Evolutionary conservation across 1,284 basidiomycete genomes (phyloP).

Genomic region (Papiliotrema terrestris): DNA sequence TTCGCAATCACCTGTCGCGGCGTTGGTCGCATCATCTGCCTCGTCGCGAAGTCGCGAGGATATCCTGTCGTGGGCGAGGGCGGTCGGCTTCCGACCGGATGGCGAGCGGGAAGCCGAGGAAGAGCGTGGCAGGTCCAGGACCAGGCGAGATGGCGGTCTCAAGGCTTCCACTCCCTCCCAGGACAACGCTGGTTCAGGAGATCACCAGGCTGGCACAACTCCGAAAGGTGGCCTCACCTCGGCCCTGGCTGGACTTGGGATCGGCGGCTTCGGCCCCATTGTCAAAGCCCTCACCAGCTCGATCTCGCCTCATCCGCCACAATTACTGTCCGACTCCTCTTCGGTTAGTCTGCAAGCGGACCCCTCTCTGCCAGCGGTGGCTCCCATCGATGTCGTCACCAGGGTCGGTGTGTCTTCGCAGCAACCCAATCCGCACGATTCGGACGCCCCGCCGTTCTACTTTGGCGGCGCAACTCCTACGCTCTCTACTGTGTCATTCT

Average conservation of each 20-base stretch:
- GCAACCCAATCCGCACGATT: background rate
- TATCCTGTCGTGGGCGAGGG: constrained; percentile 44
- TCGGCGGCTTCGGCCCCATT: constrained; percentile 28
- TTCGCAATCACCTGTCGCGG: constrained; percentile 28
- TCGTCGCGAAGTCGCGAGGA: constrained; percentile 44
- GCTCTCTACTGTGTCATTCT: constrained; percentile 41
- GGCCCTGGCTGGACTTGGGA: constrained; percentile 19
- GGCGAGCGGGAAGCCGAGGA: constrained; percentile 5
- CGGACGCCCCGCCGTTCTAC: constrained; percentile 7
- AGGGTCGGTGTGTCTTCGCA: constrained; percentile 2
- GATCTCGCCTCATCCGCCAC: constrained; percentile 4
- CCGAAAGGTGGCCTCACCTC: constrained; percentile 33
- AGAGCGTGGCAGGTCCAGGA: constrained; percentile 15
- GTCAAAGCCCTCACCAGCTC: constrained; percentile 35
- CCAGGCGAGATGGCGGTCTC: constrained; percentile 3
- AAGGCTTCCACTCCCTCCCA: background rate
- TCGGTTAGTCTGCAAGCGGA: constrained; percentile 21
- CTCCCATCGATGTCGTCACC: constrained; percentile 31
- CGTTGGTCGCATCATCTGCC: constrained; percentile 35
- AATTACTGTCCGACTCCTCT: constrained; percentile 1
- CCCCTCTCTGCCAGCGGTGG: constrained; percentile 31
- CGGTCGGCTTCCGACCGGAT: constrained; percentile 22
- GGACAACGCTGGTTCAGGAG: constrained; percentile 5
- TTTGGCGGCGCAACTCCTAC: constrained; percentile 38
- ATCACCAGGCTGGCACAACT: constrained; percentile 23